Base-by-base conservation (phyloP, 306 rosid genomes). In the Cyamopsis tetragonoloba region DNA sequence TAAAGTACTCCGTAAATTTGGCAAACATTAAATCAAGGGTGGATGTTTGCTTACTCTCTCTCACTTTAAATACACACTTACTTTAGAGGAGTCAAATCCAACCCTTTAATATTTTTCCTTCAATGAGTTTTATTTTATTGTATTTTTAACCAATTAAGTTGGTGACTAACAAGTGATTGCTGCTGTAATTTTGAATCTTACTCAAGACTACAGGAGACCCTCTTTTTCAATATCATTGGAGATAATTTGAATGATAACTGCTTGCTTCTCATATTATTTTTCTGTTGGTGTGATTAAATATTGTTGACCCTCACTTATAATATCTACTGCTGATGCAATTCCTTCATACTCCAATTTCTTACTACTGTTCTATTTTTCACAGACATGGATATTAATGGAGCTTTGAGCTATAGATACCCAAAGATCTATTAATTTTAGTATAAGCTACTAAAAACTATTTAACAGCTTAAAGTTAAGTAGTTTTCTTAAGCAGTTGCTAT, bases 101-200 rank as follows among this genome's bases (percentile, higher is more conserved):
- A n/a, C n/a, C n/a, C n/a, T n/a, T n/a, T n/a, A n/a, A 13, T 48
- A 6, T 59, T 2, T 12, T 69, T 34, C 47, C 47, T 79, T 66
- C 55, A 37, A 2, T 4, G 7, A 51, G 20, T 48, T 62, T 4
- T 59, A 28, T 30, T 75, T 7, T 54, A 48, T 70, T 73, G 42
- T 51, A 38, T 51, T 57, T 51, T 72, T n/a, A 19, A 34, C 35
- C 68, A 30, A 43, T 31, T 50, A 60, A 3, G 27, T 30, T 61
- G 34, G 14, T 14, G 59, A 20, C 24, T 13, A 19, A 19, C 48
- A 18, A 20, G 49, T 24, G 43, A 32, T 31, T 44, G 51, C 43
- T 70, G 32, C 74, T 63, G 71, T 27, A 35, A 22, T 17, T 34
- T 63, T 54, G 11, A 14, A 53, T 37, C 53, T 53, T 41, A 22